phyloP scores from a whole-genome alignment of 2,329 filamentous ascomycete species.

The Macroventuria anomochaeta region DNA sequence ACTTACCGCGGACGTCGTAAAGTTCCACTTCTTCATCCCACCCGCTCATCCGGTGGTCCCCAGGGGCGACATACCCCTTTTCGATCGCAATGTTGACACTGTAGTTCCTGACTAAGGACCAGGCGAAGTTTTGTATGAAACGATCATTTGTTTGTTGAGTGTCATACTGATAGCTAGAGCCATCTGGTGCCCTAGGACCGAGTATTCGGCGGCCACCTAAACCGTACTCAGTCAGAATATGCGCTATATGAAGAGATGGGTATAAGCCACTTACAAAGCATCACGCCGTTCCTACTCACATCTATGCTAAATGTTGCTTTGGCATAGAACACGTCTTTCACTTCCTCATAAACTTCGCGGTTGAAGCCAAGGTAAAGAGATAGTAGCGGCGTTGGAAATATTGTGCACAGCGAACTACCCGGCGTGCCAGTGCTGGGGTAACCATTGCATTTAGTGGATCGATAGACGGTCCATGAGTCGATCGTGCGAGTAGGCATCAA shows the following conservation, averaged over 20 bases:
- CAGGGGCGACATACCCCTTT: too few relatives aligned
- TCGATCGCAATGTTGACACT: constrained; percentile 40
- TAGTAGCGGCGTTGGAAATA: neutral
- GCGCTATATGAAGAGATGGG: neutral
- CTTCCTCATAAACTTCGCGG: constrained; percentile 37
- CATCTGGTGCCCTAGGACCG: constrained; percentile 37
- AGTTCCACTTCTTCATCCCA: constrained; percentile 48
- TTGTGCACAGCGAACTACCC: neutral
- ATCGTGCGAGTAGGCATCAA: constrained; percentile 36
- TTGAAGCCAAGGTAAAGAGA: constrained; percentile 28
- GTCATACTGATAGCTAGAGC: constrained; percentile 25
- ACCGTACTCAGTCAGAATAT: neutral
- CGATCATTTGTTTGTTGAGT: constrained; percentile 25
- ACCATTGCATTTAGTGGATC: too few relatives aligned
- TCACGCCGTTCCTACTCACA: constrained; percentile 40
- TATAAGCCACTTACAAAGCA: constrained; percentile 32
- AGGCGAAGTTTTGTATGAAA: constrained; percentile 40
- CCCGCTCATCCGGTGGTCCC: too few relatives aligned
- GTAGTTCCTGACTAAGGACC: constrained; percentile 42
- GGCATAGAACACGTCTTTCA: constrained; percentile 39
- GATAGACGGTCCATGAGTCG: too few relatives aligned
- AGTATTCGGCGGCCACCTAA: constrained; percentile 34
- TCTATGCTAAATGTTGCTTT: constrained; percentile 40
- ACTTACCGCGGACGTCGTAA: constrained; percentile 43
- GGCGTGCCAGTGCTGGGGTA: neutral